Percentiles rank a stretch among this genome's conserved stretches.
Conservation (phyloP, 176 grass and related monocot genomes). For the Rhipidocladum racemiflorum region DNA sequence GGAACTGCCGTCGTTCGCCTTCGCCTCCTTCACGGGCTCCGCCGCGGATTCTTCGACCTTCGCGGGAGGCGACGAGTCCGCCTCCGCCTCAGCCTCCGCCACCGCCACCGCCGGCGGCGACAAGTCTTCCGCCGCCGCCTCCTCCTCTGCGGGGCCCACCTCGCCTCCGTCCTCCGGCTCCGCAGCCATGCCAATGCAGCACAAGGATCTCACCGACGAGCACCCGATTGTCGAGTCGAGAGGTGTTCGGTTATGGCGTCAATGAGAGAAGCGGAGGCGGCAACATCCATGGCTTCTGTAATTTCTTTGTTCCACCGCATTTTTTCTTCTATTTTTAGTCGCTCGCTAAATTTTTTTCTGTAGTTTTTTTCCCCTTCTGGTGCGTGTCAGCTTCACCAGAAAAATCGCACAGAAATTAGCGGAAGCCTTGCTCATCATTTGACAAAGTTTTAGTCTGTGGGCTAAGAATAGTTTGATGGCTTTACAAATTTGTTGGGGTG, state of each 20-base stretch:
- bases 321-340: constrained; percentile 29
- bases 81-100: neutral
- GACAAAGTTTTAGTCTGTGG: neutral
- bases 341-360: neutral
- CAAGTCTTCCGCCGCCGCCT: neutral
- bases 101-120: neutral
- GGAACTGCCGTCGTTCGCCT: constrained; percentile 35
- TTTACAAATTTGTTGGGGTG: neutral
- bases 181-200: constrained; percentile 16
- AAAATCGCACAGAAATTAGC: neutral
- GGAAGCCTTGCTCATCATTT: neutral
- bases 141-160: neutral
- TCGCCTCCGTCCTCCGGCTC: constrained; percentile 1
- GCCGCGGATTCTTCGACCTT: constrained; percentile 15
- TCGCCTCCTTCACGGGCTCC: constrained; percentile 24
- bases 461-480: neutral
- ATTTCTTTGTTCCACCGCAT: no score
- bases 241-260: neutral
- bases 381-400: neutral
- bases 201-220: neutral
- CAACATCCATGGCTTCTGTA: neutral
- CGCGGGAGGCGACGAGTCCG: neutral
- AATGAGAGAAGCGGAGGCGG: neutral
- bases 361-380: neutral
- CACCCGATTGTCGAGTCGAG: neutral